Evolutionary conservation across 495 filamentous ascomycete species (phyloP), one percentile per base, ranked within the genome.

Genomic region (Penicilliopsis zonata): DNA sequence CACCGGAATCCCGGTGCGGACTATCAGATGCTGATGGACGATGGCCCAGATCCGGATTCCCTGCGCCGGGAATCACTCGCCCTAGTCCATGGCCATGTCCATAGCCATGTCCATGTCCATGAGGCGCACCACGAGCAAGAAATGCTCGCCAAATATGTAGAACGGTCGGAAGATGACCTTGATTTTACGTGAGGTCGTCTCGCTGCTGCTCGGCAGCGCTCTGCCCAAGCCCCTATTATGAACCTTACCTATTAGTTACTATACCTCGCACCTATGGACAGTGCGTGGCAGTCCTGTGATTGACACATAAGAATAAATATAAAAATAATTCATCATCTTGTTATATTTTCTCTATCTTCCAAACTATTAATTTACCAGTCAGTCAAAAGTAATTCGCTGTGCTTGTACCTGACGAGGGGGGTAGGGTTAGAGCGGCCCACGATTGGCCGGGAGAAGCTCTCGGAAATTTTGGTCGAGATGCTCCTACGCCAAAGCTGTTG

Each of bases 1-100:
- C 57, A 58, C 12, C 55, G 55, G 26, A 57, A 63, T 35, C 42
- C 52, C 0, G 47, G 52, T 8, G 51, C 55, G 32, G 59, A 62
- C 14, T 64, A 63, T 34, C 57, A 62, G 29, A 57, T 62, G 49
- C 59, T 66, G 58, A 56, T 66, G 13, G 55, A 59, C 16, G 61
- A 66, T 34, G 46, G 53, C 1, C 53, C 56, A 3, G 60, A 64
- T 23, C 36, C 52, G 6, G 50, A 54, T 9, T 28, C 46, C 0
- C 51, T 66, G 22, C 57, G 55, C 31, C 52, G 57, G 34, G 55
- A 59, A 31, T 47, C 59, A 17, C 44, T 65, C 31, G 53, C 53
- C 18, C 34, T 66, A 31, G 59, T 63, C 31, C 59, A 64, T 35
- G 43, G 58, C 9, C 48, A 57, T 10, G 34, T 53, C n/a, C 52